Evolutionary conservation across 1,139 yeast species (phyloP).

Genomic region (Lodderomyces theae): DNA sequence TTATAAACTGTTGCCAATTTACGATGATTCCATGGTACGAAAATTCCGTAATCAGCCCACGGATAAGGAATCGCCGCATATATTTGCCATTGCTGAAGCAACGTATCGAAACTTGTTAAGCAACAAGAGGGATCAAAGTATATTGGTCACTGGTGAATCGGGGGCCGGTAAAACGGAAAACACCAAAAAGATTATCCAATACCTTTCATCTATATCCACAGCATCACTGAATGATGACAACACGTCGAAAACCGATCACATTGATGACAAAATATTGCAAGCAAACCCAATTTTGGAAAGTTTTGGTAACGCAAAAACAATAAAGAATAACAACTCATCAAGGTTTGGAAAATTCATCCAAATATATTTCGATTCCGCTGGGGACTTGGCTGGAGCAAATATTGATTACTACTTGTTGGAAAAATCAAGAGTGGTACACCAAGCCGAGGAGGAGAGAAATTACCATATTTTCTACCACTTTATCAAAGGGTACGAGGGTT

Average conservation of each 20-base stretch:
- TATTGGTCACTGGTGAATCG: slow-evolving; percentile 94
- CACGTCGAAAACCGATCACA: slow-evolving; percentile 20
- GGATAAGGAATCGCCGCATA: slow-evolving; percentile 57
- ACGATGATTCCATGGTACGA: slow-evolving; percentile 56
- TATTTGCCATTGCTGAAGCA: slow-evolving; percentile 85
- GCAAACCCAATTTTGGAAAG: slow-evolving; percentile 96
- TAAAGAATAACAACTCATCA: slow-evolving; percentile 90
- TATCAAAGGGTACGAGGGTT: slow-evolving; percentile 61
- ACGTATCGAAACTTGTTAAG: slow-evolving; percentile 76
- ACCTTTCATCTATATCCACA: slow-evolving; percentile 71
- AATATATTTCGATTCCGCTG: slow-evolving; percentile 56
- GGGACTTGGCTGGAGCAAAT: slow-evolving; percentile 77
- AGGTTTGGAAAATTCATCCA: slow-evolving; percentile 96
- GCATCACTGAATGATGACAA: slow-evolving; percentile 3
- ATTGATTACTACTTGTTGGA: slow-evolving; percentile 94
- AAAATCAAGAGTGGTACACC: slow-evolving; percentile 89
- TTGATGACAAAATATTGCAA: slow-evolving; percentile 83
- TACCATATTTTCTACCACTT: slow-evolving; percentile 92
- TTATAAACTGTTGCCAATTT: slow-evolving; percentile 73
- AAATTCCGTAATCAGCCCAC: slow-evolving; percentile 39
- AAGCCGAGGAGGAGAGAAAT: slow-evolving; percentile 74
- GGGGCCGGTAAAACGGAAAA: slow-evolving; percentile 99
- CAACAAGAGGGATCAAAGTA: slow-evolving; percentile 78
- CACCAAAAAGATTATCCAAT: slow-evolving; percentile 93
- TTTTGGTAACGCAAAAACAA: slow-evolving; percentile 97